Base-by-base conservation (phyloP, 768 basidiomycete species). In the Royoungia palumana region DNA sequence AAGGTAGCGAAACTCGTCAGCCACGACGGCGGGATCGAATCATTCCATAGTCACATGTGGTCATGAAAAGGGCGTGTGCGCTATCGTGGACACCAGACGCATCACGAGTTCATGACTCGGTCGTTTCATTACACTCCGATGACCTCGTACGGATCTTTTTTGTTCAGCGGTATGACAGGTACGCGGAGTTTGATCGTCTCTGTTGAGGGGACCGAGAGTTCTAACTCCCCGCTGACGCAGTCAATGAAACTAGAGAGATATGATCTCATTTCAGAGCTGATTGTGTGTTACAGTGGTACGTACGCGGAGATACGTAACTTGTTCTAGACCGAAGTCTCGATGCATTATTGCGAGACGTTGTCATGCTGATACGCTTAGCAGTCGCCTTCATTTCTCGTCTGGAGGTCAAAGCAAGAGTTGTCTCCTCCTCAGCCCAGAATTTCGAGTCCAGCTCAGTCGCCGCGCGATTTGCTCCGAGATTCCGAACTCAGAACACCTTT, bases 91-190 rank as follows among this genome's bases (percentile, higher is more conserved):
- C 32, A 16, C 32, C 14, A 11, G 6, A 6, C 32, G 6, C 35
- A 46, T 30, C 36, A 27, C 17, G 34, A 13, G n/a, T 41, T 19
- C 28, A 32, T 41, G 20, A 10, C 38, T 32, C 32, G 44, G 19
- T 45, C 25, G 34, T 47, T 55, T 55, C 37, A 51, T 62, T 59
- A 55, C 56, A 52, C 55, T 11, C 17, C n/a, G 42, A 10, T 32
- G 41, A 17, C 21, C 16, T 27, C 24, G 7, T 16, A 11, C 38
- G 32, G 28, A 9, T 16, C 35, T 30, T 32, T 38, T 41, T 30
- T 24, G 41, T 4, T 17, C 41, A 19, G 49, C 49, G 49, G 12
- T 38, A 38, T 40, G 39, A 48, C 40, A 50, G 32, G 54, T 12
- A 27, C 17, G 51, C 51, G 60, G 56, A 12, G 17, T 45, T 59